Evolutionary conservation across 2,329 filamentous ascomycete species (phyloP).

Genomic region (Sporothrix mexicana): DNA sequence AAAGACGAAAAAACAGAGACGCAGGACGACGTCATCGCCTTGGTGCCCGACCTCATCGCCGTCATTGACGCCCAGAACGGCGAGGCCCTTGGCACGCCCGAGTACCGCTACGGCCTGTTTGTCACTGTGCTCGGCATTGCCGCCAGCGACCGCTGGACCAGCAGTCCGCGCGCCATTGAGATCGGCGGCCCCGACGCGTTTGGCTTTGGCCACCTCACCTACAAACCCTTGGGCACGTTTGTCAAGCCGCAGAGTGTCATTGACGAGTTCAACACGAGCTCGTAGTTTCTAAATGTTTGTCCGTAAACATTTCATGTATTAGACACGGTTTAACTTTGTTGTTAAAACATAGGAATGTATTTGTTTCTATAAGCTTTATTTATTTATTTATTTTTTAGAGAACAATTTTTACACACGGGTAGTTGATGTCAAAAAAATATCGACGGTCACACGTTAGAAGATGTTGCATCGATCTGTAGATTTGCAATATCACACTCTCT

Average conservation of each 20-base stretch:
- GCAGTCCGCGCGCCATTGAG: constrained; percentile 53
- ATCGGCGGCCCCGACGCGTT: constrained; percentile 58
- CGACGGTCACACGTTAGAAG: too few species aligned
- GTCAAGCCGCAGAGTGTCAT: constrained; percentile 59
- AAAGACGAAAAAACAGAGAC: too few species aligned
- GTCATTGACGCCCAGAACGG: constrained; percentile 63
- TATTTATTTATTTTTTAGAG: too few species aligned
- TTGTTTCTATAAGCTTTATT: too few species aligned
- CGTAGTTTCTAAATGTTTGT: not conserved
- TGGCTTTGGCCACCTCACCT: constrained; percentile 55
- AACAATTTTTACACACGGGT: too few species aligned
- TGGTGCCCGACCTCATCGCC: constrained; percentile 63
- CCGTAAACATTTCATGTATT: too few species aligned
- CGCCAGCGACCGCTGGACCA: constrained; percentile 54
- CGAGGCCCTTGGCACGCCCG: constrained; percentile 61
- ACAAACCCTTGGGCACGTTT: constrained; percentile 55
- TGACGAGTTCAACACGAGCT: constrained; percentile 51
- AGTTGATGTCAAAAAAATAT: too few species aligned
- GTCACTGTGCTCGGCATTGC: constrained; percentile 57
- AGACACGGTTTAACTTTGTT: too few species aligned
- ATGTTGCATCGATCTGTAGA: too few species aligned
- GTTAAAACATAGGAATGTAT: too few species aligned
- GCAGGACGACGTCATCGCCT: constrained; percentile 51
- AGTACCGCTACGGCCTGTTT: constrained; percentile 60
- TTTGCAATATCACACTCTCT: too few species aligned